Evolutionary conservation across 805 yeast genomes (phyloP).

Genomic region (Aciculoconidium aculeatum): DNA sequence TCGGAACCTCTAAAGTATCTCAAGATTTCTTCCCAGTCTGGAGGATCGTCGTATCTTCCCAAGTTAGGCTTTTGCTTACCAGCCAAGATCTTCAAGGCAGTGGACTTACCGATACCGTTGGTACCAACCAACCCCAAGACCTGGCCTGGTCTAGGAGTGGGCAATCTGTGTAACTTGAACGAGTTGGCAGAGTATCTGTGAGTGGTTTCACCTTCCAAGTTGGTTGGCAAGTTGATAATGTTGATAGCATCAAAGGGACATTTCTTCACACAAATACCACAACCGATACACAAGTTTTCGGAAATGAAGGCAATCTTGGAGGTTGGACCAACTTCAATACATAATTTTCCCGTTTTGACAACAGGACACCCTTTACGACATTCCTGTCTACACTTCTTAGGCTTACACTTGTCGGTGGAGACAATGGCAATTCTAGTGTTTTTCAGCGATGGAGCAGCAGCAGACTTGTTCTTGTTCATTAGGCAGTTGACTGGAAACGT

Average conservation of each 20-base stretch:
- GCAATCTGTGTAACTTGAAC: constrained; percentile 93
- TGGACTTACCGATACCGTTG: constrained; percentile 98
- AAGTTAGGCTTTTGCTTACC: constrained; percentile 97
- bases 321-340: constrained; percentile 92
- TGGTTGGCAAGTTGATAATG: constrained; percentile 94
- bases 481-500: constrained; percentile 6
- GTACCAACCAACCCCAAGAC: constrained; percentile 97
- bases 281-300: constrained; percentile 93
- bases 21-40: constrained; percentile 94
- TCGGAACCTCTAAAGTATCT: constrained; percentile 94
- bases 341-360: constrained; percentile 93
- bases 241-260: constrained; percentile 97
- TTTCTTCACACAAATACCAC: constrained; percentile 99
- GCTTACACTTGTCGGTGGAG: constrained; percentile 91
- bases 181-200: constrained; percentile 98
- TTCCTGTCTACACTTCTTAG: constrained; percentile 97
- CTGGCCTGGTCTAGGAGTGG: constrained; percentile 98
- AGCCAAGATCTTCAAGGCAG: constrained; percentile 93
- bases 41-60: constrained; percentile 92
- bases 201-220: constrained; percentile 85
- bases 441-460: constrained; percentile 16
- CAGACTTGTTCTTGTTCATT: constrained; percentile 11
- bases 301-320: constrained; percentile 92
- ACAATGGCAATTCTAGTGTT: constrained; percentile 93
- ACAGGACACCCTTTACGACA: constrained; percentile 97